These are phyloP conservation scores for Xylaria multiplex DNA, from an alignment of 2,329 filamentous ascomycete species.

Conservation along the genomic window DNA sequence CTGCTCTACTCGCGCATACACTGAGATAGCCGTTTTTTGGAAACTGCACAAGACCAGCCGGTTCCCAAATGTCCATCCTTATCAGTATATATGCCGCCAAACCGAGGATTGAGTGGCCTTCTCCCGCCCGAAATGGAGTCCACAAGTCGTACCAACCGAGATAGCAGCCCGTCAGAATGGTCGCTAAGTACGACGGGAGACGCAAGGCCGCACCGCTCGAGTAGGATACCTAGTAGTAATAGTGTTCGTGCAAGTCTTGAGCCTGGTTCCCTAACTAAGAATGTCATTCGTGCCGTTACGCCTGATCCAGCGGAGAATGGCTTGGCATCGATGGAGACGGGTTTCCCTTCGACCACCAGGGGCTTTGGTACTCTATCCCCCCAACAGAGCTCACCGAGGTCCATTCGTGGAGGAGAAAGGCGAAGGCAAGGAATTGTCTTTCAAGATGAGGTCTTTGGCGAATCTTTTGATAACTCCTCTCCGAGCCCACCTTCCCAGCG, in stretches of 20 bases:
- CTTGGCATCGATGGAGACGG: slow-evolving; percentile 37
- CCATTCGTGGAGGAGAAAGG: slow-evolving; percentile 56
- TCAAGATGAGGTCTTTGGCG: slow-evolving; percentile 65
- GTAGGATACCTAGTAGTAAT: slow-evolving; percentile 37
- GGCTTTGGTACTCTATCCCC: slow-evolving; percentile 53
- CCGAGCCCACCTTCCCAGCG: slow-evolving; percentile 54
- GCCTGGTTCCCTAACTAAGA: slow-evolving; percentile 48
- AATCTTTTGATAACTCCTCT: slow-evolving; percentile 60
- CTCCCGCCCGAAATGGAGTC: slow-evolving; percentile 59
- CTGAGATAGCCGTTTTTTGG: slow-evolving; percentile 29
- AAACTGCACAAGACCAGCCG: slow-evolving; percentile 40
- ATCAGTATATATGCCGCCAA: slow-evolving; percentile 52
- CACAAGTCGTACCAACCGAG: slow-evolving; percentile 52
- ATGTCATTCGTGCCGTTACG: slow-evolving; percentile 71
- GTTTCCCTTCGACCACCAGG: slow-evolving; percentile 46
- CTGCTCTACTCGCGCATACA: slow-evolving; percentile 36
- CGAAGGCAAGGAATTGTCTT: slow-evolving; percentile 70
- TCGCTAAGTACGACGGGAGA: slow-evolving; percentile 47
- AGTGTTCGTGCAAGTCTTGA: slow-evolving; percentile 45
- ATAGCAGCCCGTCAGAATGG: slow-evolving; percentile 51
- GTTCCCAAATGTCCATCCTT: slow-evolving; percentile 46
- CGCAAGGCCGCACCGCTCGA: slow-evolving; percentile 41
- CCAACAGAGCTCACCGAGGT: slow-evolving; percentile 58
- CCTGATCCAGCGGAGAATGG: slow-evolving; percentile 64
- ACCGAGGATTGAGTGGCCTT: slow-evolving; percentile 58